These are phyloP conservation scores for Sporopachydermia quercuum DNA, from an alignment of 805 yeast species.

Conservation along the genomic window DNA sequence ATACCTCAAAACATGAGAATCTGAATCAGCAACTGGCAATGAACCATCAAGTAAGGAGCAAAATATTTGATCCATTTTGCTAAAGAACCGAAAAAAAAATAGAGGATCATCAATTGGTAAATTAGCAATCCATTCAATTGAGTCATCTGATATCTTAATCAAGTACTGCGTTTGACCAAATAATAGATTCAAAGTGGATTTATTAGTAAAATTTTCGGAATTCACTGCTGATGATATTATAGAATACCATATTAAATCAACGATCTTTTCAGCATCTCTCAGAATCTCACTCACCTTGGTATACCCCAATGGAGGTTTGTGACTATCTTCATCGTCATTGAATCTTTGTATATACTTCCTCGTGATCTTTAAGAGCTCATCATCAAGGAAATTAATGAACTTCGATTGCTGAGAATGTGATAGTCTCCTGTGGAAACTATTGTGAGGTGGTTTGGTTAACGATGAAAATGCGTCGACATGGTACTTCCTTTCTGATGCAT, in stretches of 20 bases:
- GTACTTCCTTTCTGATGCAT: neutral
- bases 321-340: conserved; percentile 15
- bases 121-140: conserved; percentile 43
- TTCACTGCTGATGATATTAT: conserved; percentile 22
- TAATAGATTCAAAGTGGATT: conserved; percentile 6
- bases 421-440: conserved; percentile 16
- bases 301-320: conserved; percentile 7
- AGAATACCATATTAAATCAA: conserved; percentile 51
- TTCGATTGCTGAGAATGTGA: conserved; percentile 39
- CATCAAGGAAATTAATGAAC: conserved; percentile 40
- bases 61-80: conserved; percentile 28
- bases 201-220: conserved; percentile 13
- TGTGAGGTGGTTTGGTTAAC: neutral
- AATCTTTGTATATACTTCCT: conserved; percentile 32
- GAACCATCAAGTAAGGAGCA: conserved; percentile 21
- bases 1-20: no score
- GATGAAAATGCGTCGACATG: neutral
- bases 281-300: conserved; percentile 21
- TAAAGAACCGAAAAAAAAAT: conserved; percentile 23
- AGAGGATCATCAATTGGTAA: conserved; percentile 19
- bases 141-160: conserved; percentile 48
- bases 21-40: conserved; percentile 17
- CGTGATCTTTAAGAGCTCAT: conserved; percentile 35
- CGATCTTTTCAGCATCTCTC: conserved; percentile 29
- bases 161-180: conserved; percentile 53